Evolutionary conservation across 176 grass and related monocot species (phyloP).

Genomic region (Pontederia paniculata): DNA sequence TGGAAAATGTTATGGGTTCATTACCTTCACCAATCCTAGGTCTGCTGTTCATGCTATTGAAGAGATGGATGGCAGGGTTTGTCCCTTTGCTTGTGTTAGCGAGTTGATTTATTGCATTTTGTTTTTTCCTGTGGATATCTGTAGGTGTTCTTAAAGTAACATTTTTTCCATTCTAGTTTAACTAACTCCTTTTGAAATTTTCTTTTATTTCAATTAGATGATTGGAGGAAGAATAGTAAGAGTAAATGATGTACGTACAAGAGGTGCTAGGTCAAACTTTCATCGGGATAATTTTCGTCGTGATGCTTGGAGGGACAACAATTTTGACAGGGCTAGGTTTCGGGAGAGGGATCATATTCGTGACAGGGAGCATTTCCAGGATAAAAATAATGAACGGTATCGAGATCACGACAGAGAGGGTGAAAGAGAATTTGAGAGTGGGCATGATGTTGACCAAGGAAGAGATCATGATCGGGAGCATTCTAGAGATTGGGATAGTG

Average conservation of each 20-base stretch:
- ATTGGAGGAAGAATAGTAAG: slow-evolving; percentile 60
- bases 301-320: slow-evolving; percentile 46
- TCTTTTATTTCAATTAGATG: slow-evolving; percentile 31
- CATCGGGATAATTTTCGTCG: slow-evolving; percentile 49
- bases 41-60: slow-evolving; percentile 59
- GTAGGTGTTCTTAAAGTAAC: neutral
- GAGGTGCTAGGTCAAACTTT: slow-evolving; percentile 49
- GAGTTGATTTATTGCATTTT: neutral
- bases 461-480: slow-evolving; percentile 34
- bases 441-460: slow-evolving; percentile 39
- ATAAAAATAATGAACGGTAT: slow-evolving; percentile 55
- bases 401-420: slow-evolving; percentile 49
- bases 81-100: neutral
- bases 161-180: slow-evolving; percentile 10
- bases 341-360: slow-evolving; percentile 59
- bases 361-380: slow-evolving; percentile 43
- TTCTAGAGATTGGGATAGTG: slow-evolving; percentile 32
- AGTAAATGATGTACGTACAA: slow-evolving; percentile 78
- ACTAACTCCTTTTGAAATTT: neutral
- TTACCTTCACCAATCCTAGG: slow-evolving; percentile 61
- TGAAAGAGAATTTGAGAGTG: slow-evolving; percentile 48
- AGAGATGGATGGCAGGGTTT: slow-evolving; percentile 81
- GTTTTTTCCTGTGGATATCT: neutral
- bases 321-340: slow-evolving; percentile 54
- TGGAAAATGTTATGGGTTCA: slow-evolving; percentile 79